These are phyloP conservation scores for Aegilops tauschii DNA, from an alignment of 176 grass and related monocot genomes.

Conservation along the genomic window DNA sequence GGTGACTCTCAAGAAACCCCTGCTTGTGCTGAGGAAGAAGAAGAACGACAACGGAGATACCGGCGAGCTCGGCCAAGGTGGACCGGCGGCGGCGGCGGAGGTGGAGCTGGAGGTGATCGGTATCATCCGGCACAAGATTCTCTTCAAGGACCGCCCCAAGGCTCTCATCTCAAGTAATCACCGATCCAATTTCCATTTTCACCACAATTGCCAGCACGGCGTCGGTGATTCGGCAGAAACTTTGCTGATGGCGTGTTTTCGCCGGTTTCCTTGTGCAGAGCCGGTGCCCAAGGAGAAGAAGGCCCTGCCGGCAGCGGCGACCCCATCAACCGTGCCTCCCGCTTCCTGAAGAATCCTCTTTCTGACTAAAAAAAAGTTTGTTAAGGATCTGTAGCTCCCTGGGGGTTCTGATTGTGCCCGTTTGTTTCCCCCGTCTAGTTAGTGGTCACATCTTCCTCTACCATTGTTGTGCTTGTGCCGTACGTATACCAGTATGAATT, in stretches of 20 bases:
- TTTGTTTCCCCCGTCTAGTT: background rate
- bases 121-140: constrained; percentile 84
- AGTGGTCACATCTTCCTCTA: background rate
- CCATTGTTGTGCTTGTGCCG: background rate
- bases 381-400: background rate
- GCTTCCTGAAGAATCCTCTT: background rate
- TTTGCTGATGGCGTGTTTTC: background rate
- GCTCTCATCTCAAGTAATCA: constrained; percentile 80
- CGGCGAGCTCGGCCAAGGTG: background rate
- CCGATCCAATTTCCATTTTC: background rate
- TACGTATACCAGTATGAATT: background rate
- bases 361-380: background rate
- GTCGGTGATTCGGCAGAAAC: background rate
- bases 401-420: background rate
- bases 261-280: background rate
- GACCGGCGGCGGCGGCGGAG: background rate
- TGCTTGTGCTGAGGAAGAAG: constrained; percentile 77
- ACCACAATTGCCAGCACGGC: background rate
- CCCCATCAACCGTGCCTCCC: background rate
- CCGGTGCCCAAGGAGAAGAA: constrained; percentile 44
- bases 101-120: constrained; percentile 76
- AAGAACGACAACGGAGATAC: background rate
- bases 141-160: constrained; percentile 89
- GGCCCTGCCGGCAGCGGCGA: background rate
- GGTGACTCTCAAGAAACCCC: constrained; percentile 76